Evolutionary conservation across 768 basidiomycete genomes (phyloP), one percentile per base, ranked within the genome.

Genomic region (Arthromyces matolae): DNA sequence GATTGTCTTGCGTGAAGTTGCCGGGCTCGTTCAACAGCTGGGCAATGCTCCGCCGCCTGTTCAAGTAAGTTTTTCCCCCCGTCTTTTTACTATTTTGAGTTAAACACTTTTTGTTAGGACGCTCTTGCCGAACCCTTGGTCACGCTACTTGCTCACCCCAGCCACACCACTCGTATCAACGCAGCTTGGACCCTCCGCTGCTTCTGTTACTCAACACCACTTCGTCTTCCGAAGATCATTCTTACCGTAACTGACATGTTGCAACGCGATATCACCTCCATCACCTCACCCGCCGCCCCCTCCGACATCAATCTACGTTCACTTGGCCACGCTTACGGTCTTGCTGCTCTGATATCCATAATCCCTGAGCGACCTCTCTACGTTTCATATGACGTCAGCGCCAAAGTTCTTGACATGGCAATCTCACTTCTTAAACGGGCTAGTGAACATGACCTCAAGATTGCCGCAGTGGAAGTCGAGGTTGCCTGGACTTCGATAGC

Each of bases 401-500:
- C 92, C 4, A 94, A 89, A 61, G 86, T 93, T 14, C 80, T 98
- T 47, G 91, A 96, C 59, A 86, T 90, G 65, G 89, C 95, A 1
- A 90, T 88, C 2, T 83, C 87, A 47, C 78, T 99, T 8, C 77
- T 99, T 44, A 97, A 95, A 60, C 80, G 86, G 27, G 87, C 91
- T 0, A 89, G 89, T 7, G 93, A 96, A 50, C 95, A 97, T 61
- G 87, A 94, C 49, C 72, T 98, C 36, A 79, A 81, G 45, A 67
- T 89, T 24, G 92, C 91, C 1, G 80, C 79, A 10, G 74, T 89
- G 24, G 93, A 95, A 61, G 83, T 96, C 2, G 93, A 95, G 60
- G 86, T 94, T 1, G 93, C 94, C 0, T 98, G 96, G 96, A 93
- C 85, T 10, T 70, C 88, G 28, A 90, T 99, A 45, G 84, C 89